Evolutionary conservation across 495 filamentous ascomycete genomes (phyloP).

Genomic region (Lophiostoma macrostomum): DNA sequence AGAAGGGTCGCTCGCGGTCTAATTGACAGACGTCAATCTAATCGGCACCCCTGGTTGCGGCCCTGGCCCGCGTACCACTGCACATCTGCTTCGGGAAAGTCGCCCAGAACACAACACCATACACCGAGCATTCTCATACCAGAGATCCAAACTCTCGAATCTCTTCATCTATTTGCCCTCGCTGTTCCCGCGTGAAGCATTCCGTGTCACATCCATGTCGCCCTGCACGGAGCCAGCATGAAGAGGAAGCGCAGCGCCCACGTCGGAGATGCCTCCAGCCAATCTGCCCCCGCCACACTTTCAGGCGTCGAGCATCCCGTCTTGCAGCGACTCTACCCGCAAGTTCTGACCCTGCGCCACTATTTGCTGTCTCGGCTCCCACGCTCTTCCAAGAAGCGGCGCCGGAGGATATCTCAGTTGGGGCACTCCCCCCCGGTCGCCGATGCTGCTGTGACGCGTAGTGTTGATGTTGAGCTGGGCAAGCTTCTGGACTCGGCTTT

Average conservation of each 20-base stretch:
- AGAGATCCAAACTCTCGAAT: not conserved
- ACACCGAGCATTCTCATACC: conserved; percentile 4
- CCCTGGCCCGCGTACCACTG: too few species aligned
- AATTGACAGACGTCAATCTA: conserved; percentile 10
- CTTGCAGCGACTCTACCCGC: conserved; percentile 69
- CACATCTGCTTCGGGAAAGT: conserved; percentile 14
- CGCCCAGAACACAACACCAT: conserved; percentile 22
- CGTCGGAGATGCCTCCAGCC: conserved; percentile 19
- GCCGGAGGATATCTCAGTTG: conserved; percentile 46
- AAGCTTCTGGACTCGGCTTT: conserved; percentile 65
- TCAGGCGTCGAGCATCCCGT: conserved; percentile 56
- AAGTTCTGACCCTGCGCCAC: conserved; percentile 65
- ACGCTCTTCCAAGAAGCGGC: conserved; percentile 50
- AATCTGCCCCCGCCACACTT: conserved; percentile 33
- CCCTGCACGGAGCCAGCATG: conserved; percentile 18
- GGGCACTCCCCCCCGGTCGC: conserved; percentile 1
- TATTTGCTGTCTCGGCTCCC: conserved; percentile 61
- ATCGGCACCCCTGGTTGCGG: conserved; percentile 19
- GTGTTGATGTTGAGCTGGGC: conserved; percentile 48
- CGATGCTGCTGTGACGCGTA: conserved; percentile 35
- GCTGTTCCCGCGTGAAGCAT: conserved; percentile 7
- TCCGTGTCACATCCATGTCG: conserved; percentile 17
- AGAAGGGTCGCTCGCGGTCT: conserved; percentile 4
- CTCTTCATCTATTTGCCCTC: conserved; percentile 4
- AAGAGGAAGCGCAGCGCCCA: conserved; percentile 31